Base-by-base conservation (phyloP, 176 grass and related monocot species). In the Phyllostachys edulis region DNA sequence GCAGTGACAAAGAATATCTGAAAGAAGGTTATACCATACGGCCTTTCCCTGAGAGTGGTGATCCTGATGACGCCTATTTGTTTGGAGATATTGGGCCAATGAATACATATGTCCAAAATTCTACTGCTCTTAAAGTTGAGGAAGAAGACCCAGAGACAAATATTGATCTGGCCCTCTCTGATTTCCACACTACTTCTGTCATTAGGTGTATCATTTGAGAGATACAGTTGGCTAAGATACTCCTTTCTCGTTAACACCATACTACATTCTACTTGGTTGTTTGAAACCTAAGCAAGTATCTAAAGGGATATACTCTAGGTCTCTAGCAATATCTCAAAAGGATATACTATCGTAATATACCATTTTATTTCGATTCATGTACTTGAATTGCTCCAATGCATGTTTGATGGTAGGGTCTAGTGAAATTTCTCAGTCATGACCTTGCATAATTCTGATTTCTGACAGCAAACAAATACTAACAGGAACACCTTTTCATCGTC, bases 401-500 rank as follows among this genome's bases (percentile, higher is more conserved):
- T 89, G 20, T 76, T 86, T 32, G 15, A 37, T 67, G 39, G 60
- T 81, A 23, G 11, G 72, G 54, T 79, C 75, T 82, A 70, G 57
- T 75, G 54, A 64, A 85, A 49, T 85, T 68, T 73, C 36, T 67
- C 23, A 6, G 20, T 67, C 51, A 27, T 82, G 24, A 26, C 39
- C 27, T 79, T 75, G 9, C 34, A 50, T 74, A 74, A 41, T 40
- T 6, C 46, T 68, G 78, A 37, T 37, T 70, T 12, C 82, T 85
- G 77, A 89, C 36, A 44, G 32, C 13, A 36, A 69, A 65, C 3
- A 74, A 81, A 44, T 78, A 67, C 39, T 90, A 71, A 23, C 87
- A 98, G 96, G 96, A 98, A 92, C 96, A 98, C 66, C 91, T 98
- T 82, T 98, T 98, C 82, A 96, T 98, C 78, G 96, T 98, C 62